Base-by-base conservation (phyloP, 2,329 filamentous ascomycete species). In the Claviceps cyperi region DNA sequence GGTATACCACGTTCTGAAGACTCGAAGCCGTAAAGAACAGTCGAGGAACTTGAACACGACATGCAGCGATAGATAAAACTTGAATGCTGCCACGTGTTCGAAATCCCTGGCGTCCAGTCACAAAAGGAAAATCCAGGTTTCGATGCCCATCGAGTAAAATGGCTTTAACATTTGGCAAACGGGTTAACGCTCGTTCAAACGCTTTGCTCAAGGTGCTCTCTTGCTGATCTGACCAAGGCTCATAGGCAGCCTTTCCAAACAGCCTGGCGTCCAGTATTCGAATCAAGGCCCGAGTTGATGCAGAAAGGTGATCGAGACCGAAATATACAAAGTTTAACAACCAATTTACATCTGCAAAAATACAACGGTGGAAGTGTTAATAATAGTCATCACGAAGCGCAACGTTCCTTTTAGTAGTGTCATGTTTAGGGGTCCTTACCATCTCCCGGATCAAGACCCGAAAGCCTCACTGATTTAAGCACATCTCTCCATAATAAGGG, bases 401-500 rank as follows among this genome's bases (percentile, higher is more conserved):
- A 11, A 35, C 32, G 22, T 32, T 32, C 28, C 9, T 32, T 32
- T 32, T 24, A 32, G 28, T 4, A 32, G 28, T 11, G 11, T 21
- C n/a, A 40, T 9, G 5, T 28, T 15, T 1, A 37, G 5, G 22
- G 17, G 22, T 9, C 60, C 69, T 66, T 52, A 75, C 73, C 72
- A 59, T 72, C 62, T 54, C 66, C 67, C 13, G 69, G 67, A 51
- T 71, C 66, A 22, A 74, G 57, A 5, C 69, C 69, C 8, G 69
- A 60, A 1, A 54, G 58, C 52, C 67, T 64, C 22, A 65, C 64
- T 1, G 66, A 59, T 17, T 62, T 57, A 17, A 78, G 58, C 11
- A 76, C 66, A 56, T 78, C 70, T 53, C 65, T 64, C 77, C 76
- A 80, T 17, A 80, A 61, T 4, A 65, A 69, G 19, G 74, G 73